Evolutionary conservation across 345 rosid genomes (phyloP), one percentile per base, ranked within the genome.

Genomic region (Lepidium sativum): DNA sequence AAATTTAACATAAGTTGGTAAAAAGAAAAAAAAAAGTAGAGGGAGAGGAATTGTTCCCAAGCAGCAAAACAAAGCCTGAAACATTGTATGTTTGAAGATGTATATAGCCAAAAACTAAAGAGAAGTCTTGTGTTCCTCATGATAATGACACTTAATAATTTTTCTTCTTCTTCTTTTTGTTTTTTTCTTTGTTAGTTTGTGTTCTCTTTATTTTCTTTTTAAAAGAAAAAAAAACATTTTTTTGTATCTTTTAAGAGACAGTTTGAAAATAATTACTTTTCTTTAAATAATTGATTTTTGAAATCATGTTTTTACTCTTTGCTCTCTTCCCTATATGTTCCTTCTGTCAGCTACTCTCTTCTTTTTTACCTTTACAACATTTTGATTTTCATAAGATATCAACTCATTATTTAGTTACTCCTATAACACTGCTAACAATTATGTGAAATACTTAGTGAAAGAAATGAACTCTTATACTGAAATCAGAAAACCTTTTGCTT

Each of bases 61-160:
- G 32, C 33, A 72, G 67, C 37, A 44, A 65, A 44, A 72, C 77
- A 72, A 72, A 66, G 72, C 56, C 72, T 59, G 77, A 37, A 59
- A 59, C 50, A 52, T 35, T 57, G 47, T 48, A 35, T 59, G 53
- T 49, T 65, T 66, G 17, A 59, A 41, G 25, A 49, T 56, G 75
- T 15, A 71, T 72, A 13, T 42, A 51, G 61, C 48, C 76, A 65
- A 65, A n/a, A 71, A 18, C 9, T 23, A 64, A 65, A 72, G 45
- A 40, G 29, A 64, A 41, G 54, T 58, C 66, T 65, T 71, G 44
- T 38, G 76, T 65, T 72, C 66, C 71, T 72, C 41, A 41, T 72
- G 60, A 72, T 65, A 71, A 72, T 65, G 76, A 72, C 76, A 65
- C 66, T 72, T 48, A 57, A 71, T 56, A 72, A 65, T 50, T 50